Evolutionary conservation across 108 stramenopile species (phyloP).

Genomic region (Cyclotella sp.): DNA sequence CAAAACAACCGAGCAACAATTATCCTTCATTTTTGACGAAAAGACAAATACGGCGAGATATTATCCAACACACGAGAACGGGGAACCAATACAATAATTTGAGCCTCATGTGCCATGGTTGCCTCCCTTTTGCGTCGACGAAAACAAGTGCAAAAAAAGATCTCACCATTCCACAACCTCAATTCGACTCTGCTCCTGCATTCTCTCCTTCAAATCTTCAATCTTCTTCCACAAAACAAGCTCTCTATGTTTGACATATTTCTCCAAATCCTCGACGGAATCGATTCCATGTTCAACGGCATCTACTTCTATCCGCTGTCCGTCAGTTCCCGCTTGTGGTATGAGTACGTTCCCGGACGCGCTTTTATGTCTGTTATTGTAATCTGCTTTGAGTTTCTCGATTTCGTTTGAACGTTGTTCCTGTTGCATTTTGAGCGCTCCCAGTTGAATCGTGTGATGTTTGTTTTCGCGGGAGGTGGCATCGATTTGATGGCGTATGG

Average conservation of each 20-base stretch:
- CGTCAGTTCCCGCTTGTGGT: background rate
- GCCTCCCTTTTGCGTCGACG: background rate
- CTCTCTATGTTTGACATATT: conserved; percentile 55
- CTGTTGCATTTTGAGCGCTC: background rate
- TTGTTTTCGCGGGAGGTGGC: background rate
- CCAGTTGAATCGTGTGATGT: background rate
- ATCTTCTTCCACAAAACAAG: conserved; percentile 50
- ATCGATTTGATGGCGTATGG: background rate
- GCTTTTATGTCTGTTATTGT: background rate
- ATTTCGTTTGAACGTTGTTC: background rate
- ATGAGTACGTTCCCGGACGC: background rate
- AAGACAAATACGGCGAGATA: too few species aligned
- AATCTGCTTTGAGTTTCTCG: background rate
- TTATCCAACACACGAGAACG: background rate
- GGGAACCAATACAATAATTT: background rate
- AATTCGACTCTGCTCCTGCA: conserved; percentile 30
- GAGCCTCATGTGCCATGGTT: background rate
- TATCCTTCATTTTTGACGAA: too few species aligned
- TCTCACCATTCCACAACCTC: conserved; percentile 52
- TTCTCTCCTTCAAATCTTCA: conserved; percentile 31
- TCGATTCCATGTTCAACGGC: background rate
- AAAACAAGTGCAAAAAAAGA: background rate
- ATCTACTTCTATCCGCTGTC: background rate
- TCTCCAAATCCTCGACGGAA: conserved; percentile 24
- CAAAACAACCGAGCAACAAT: background rate